Evolutionary conservation across 2,329 filamentous ascomycete species (phyloP).

Genomic region (Fusarium cicatricum): DNA sequence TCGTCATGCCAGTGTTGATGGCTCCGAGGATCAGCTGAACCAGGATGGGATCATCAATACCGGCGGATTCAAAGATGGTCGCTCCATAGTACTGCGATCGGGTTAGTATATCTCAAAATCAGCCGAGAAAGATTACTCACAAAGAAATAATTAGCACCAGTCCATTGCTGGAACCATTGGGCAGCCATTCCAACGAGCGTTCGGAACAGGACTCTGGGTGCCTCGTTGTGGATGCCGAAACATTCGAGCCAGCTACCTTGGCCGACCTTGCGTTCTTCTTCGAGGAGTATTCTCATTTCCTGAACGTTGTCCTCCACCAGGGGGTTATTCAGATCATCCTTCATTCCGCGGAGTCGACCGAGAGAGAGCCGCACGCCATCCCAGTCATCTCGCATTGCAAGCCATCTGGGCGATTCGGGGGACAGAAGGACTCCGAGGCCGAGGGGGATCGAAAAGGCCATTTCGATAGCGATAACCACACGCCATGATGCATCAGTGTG

Average conservation of each 20-base stretch:
- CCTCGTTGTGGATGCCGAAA: conserved; percentile 59
- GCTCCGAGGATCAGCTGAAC: conserved; percentile 73
- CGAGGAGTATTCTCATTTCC: conserved; percentile 58
- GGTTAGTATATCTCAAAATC: no score
- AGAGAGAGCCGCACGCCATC: no score
- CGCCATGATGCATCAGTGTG: conserved; percentile 65
- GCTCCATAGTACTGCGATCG: conserved; percentile 61
- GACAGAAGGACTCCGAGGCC: conserved; percentile 59
- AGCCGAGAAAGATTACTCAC: no score
- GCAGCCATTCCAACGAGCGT: conserved; percentile 67
- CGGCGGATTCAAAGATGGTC: conserved; percentile 56
- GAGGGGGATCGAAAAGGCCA: conserved; percentile 58
- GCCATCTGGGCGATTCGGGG: conserved; percentile 60
- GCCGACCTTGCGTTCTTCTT: conserved; percentile 53
- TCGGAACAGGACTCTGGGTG: conserved; percentile 67
- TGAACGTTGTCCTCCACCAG: conserved; percentile 59
- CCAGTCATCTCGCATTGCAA: conserved; percentile 47
- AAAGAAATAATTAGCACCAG: conserved; percentile 73
- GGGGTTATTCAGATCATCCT: conserved; percentile 52
- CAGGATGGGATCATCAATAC: conserved; percentile 64
- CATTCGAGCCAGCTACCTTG: conserved; percentile 64
- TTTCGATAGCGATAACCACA: conserved; percentile 64
- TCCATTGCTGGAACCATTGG: conserved; percentile 66
- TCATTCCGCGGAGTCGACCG: conserved; percentile 56
- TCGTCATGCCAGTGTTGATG: conserved; percentile 73